Base-by-base conservation (phyloP, 805 yeast species). In the Wickerhamomyces canadensis region DNA sequence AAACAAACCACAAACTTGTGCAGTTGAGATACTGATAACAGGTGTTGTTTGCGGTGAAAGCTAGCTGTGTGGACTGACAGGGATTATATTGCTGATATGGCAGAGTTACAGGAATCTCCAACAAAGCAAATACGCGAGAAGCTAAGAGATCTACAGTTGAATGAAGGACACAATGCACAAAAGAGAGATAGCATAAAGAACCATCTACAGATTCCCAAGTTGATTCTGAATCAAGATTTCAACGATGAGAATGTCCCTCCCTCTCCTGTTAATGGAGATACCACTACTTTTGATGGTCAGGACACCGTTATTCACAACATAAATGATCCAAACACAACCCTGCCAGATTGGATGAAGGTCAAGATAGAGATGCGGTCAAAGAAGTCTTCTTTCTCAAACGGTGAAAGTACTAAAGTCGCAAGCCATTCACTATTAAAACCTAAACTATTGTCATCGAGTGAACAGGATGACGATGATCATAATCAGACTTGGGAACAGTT, bases 401-500 rank as follows among this genome's bases (percentile, higher is more conserved):
- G 23, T 12, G 19, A 13, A 19, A 35, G 29, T 21, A 15, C 35
- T 7, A 14, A 27, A 14, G 36, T 28, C 31, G 35, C 35, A 3
- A 18, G 30, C 30, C 18, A 16, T 24, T 4, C 28, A 17, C 18
- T n/a, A 27, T 6, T 29, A 12, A 35, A 11, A 10, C 19, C 19
- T 9, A 15, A 33, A 11, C 27, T 31, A 6, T 8, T 29, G 5
- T 29, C 24, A 5, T 4, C 32, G 6, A 13, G 11, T 17, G 28
- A 17, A 12, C 35, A 16, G n/a, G 40, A 32, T 6, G 27, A 39
- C 6, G 36, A 19, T 4, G 21, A 12, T 12, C 18, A 34, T 19
- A 40, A 43, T 33, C 29, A 38, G 6, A 51, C 57, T 2, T 52
- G 57, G 57, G 50, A 51, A 15, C 38, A 42, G 17, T 37, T 51